Evolutionary conservation across 2,329 filamentous ascomycete genomes (phyloP).

Genomic region (Teratosphaeria viscida): DNA sequence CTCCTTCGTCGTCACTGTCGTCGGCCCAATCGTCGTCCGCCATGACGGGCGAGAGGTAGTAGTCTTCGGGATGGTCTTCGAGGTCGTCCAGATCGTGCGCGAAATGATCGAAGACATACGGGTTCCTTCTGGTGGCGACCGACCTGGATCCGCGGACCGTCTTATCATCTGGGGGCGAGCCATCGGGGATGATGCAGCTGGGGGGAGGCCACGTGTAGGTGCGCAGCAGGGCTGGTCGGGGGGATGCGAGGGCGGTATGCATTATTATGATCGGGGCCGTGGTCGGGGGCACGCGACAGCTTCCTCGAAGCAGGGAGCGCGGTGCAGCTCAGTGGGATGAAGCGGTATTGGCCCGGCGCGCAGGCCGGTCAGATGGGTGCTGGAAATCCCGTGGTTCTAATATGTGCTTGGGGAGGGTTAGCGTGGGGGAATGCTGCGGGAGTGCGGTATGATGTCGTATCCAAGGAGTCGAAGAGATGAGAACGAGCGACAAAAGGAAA

Average conservation of each 20-base stretch:
- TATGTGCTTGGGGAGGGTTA: neutral
- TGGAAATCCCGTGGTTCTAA: neutral
- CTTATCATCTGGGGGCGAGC: conserved; percentile 5
- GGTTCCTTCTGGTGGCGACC: conserved; percentile 4
- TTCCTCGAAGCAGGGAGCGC: neutral
- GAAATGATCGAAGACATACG: conserved; percentile 7
- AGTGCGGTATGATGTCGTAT: neutral
- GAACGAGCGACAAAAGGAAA: neutral
- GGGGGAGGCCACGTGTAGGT: conserved; percentile 2
- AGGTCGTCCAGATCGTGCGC: conserved; percentile 22
- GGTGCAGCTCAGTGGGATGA: neutral
- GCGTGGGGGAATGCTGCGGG: neutral
- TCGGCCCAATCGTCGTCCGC: conserved; percentile 22
- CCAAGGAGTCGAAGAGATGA: neutral
- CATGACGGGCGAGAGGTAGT: conserved; percentile 22
- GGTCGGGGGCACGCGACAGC: neutral
- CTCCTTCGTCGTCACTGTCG: conserved; percentile 11
- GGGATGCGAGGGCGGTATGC: neutral
- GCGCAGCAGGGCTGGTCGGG: neutral
- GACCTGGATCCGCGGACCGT: neutral
- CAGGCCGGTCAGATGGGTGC: neutral
- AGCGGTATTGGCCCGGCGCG: neutral
- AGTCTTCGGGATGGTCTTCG: conserved; percentile 19
- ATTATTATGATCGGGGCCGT: neutral
- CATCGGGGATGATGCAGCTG: conserved; percentile 2